phyloP scores from a whole-genome alignment of 2,329 filamentous ascomycete genomes.

The Aspergillus quadrilineatus region DNA sequence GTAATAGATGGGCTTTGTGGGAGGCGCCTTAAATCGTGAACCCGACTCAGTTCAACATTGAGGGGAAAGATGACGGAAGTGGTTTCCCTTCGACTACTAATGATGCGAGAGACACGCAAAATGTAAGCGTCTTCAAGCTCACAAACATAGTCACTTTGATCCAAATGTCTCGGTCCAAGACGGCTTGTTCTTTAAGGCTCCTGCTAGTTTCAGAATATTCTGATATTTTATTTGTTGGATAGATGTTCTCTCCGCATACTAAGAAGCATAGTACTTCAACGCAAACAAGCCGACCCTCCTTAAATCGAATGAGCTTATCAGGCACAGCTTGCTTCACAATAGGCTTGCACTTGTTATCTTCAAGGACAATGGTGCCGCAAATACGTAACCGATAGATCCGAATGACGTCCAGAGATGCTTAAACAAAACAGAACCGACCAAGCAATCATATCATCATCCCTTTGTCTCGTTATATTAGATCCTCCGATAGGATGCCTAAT shows the following conservation, averaged over 20 bases:
- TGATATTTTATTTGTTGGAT: too few relatives aligned
- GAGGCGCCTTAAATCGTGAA: background rate
- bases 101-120: background rate
- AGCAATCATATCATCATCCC: background rate
- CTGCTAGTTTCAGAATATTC: too few relatives aligned
- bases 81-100: background rate
- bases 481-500: background rate
- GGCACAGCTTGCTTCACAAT: background rate
- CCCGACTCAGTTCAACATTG: background rate
- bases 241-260: too few relatives aligned
- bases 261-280: too few relatives aligned
- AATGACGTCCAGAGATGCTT: background rate
- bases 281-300: too few relatives aligned
- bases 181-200: background rate
- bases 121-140: background rate
- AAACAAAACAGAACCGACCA: background rate
- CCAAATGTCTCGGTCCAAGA: too few relatives aligned
- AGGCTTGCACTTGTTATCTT: background rate
- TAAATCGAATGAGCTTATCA: background rate
- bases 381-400: background rate
- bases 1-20: background rate
- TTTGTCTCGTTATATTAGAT: constrained; percentile 1
- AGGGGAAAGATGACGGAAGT: constrained; percentile 1
- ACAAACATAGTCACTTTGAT: background rate
- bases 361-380: background rate